Conservation (phyloP, 441 rosid species). For the Erysimum cheiri region DNA sequence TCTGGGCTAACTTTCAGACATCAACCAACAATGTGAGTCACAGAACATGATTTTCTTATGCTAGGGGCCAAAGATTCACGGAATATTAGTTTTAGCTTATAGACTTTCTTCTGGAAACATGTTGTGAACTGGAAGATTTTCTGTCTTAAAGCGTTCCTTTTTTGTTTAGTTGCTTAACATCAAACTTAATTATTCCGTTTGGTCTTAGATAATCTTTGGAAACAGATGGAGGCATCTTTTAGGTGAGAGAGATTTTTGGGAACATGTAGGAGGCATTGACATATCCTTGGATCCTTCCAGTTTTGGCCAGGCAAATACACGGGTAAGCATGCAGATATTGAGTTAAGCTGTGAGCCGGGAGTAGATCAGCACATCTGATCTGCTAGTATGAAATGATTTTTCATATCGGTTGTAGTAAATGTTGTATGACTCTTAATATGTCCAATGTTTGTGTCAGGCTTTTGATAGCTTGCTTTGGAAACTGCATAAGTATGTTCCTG, state of each 20-base stretch:
- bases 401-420: constrained; percentile 13
- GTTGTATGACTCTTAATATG: constrained; percentile 32
- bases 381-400: constrained; percentile 21
- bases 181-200: constrained; percentile 9
- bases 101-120: constrained; percentile 6
- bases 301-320: constrained; percentile 95
- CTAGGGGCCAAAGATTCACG: background rate
- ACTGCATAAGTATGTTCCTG: constrained; percentile 84
- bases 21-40: constrained; percentile 85
- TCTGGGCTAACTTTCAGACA: constrained; percentile 98
- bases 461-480: constrained; percentile 81
- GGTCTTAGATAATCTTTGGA: constrained; percentile 84
- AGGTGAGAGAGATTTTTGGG: constrained; percentile 96
- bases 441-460: constrained; percentile 62
- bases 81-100: constrained; percentile 6
- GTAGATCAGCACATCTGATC: constrained; percentile 5
- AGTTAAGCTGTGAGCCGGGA: constrained; percentile 4
- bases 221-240: constrained; percentile 95
- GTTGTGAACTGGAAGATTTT: constrained; percentile 2
- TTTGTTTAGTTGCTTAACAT: constrained; percentile 25
- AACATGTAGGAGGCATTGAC: constrained; percentile 91
- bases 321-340: constrained; percentile 47
- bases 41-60: constrained; percentile 19
- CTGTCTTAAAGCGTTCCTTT: constrained; percentile 13
- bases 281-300: constrained; percentile 87